These are phyloP conservation scores for Metarhizium rileyi DNA, from an alignment of 2,329 filamentous ascomycete species.

Conservation along the genomic window DNA sequence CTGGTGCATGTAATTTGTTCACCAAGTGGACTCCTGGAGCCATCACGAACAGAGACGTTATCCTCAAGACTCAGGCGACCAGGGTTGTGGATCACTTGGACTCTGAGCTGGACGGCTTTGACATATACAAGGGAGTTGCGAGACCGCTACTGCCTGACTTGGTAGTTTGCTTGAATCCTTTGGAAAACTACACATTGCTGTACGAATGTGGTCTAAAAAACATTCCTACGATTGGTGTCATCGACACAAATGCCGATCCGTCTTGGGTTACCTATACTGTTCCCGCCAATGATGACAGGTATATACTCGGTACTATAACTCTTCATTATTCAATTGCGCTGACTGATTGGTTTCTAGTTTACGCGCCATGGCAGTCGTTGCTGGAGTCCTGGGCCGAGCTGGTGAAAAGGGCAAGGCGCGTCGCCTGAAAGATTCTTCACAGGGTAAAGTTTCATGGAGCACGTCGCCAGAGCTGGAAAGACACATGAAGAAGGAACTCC, in stretches of 20 bases:
- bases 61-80: slow-evolving; percentile 59
- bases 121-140: slow-evolving; percentile 51
- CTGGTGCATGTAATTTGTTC: slow-evolving; percentile 78
- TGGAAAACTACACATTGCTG: slow-evolving; percentile 84
- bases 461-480: slow-evolving; percentile 34
- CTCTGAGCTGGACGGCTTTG: slow-evolving; percentile 47
- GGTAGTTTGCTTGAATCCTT: slow-evolving; percentile 83
- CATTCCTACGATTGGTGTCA: slow-evolving; percentile 87
- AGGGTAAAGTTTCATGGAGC: slow-evolving; percentile 55
- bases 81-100: slow-evolving; percentile 75
- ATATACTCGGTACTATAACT: slow-evolving; percentile 16
- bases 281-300: slow-evolving; percentile 93
- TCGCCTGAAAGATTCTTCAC: slow-evolving; percentile 51
- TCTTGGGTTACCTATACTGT: slow-evolving; percentile 95
- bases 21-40: slow-evolving; percentile 85
- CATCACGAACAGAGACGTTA: slow-evolving; percentile 88
- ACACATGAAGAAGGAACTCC: slow-evolving; percentile 27
- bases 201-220: slow-evolving; percentile 84
- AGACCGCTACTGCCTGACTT: slow-evolving; percentile 74
- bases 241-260: slow-evolving; percentile 88
- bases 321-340: slow-evolving; percentile 10
- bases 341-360: slow-evolving; percentile 44
- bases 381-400: slow-evolving; percentile 75
- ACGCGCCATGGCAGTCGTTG: slow-evolving; percentile 71
- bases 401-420: slow-evolving; percentile 66